phyloP scores from a whole-genome alignment of 2,329 filamentous ascomycete species.

The Dryadomyces quercus-mongolicae region DNA sequence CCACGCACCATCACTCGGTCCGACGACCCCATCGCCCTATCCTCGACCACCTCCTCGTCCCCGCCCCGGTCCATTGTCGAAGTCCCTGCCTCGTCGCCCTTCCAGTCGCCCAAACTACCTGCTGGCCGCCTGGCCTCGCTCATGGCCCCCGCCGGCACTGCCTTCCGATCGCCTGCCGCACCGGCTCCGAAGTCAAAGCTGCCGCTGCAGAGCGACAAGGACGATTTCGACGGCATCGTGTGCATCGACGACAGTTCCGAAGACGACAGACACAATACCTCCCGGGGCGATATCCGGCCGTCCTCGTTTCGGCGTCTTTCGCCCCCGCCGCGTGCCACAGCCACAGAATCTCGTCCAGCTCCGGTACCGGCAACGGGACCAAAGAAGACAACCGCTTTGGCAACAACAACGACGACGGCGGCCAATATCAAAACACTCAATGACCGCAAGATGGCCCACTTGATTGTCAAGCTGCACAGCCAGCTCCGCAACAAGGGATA shows the following conservation, averaged over 20 bases:
- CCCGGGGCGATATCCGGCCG: slow-evolving; percentile 50
- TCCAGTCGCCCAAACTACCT: slow-evolving; percentile 24
- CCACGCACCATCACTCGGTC: slow-evolving; percentile 3
- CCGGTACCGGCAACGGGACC: neutral
- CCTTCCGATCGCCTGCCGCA: slow-evolving; percentile 42
- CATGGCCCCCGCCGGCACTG: slow-evolving; percentile 67
- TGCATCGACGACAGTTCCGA: slow-evolving; percentile 42
- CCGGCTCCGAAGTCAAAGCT: neutral
- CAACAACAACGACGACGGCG: neutral
- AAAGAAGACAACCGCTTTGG: neutral
- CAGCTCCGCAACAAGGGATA: slow-evolving; percentile 5
- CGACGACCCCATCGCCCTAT: slow-evolving; percentile 8
- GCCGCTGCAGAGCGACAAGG: slow-evolving; percentile 5
- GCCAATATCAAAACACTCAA: slow-evolving; percentile 4
- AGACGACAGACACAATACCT: slow-evolving; percentile 28
- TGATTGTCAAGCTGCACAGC: slow-evolving; percentile 7
- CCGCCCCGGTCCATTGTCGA: slow-evolving; percentile 42
- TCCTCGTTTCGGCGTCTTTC: slow-evolving; percentile 41
- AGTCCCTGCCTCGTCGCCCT: slow-evolving; percentile 80
- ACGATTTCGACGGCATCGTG: slow-evolving; percentile 23
- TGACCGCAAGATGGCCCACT: slow-evolving; percentile 5
- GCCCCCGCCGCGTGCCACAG: slow-evolving; percentile 13
- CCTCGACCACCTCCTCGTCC: slow-evolving; percentile 28
- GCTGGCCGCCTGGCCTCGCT: slow-evolving; percentile 38
- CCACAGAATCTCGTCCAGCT: neutral